Conservation (phyloP, 2,329 filamentous ascomycete genomes). For the Fusarium longipes region DNA sequence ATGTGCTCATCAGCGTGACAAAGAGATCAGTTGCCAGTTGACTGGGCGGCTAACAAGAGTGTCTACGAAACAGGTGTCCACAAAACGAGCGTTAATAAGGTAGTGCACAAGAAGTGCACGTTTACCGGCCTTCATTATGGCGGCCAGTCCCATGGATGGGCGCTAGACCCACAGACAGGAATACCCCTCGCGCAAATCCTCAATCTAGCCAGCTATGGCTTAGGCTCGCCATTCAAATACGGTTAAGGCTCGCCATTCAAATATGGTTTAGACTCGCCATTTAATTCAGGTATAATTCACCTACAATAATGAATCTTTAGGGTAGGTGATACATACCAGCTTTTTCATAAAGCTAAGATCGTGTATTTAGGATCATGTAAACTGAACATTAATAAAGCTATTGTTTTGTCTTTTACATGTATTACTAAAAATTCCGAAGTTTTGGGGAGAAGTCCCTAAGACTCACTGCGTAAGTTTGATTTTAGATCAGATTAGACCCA, state of each 20-base stretch:
- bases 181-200: not conserved
- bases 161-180: not conserved
- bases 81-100: no score
- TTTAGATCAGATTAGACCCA: no score
- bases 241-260: not conserved
- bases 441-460: not conserved
- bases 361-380: not conserved
- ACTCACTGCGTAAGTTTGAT: not conserved
- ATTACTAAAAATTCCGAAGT: not conserved
- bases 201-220: not conserved
- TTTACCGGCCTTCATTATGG: no score
- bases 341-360: not conserved
- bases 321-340: not conserved
- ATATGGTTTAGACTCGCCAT: not conserved
- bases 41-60: not conserved
- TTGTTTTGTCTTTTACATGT: not conserved
- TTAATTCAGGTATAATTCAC: not conserved
- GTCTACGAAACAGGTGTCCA: not conserved
- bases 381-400: not conserved
- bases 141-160: not conserved
- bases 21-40: not conserved
- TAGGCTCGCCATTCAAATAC: not conserved
- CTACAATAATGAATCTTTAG: not conserved
- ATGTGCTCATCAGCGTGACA: not conserved
- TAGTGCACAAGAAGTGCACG: not conserved